Base-by-base conservation (phyloP, 1,284 basidiomycete species). In the Apiotrichum laibachii region DNA sequence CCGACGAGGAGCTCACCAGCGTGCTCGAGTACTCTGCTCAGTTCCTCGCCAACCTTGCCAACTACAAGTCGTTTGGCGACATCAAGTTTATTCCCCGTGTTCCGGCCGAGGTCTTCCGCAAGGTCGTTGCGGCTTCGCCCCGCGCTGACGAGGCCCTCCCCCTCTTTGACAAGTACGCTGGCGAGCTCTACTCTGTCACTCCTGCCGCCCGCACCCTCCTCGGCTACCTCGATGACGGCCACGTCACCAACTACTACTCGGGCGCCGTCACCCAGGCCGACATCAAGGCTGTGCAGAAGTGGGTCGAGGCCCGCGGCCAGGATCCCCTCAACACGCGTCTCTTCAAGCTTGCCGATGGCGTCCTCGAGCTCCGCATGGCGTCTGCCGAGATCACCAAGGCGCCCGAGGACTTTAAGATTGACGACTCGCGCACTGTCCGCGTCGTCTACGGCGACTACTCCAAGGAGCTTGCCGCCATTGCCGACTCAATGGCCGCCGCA, bases 401-500 rank as follows among this genome's bases (percentile, higher is more conserved):
- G 19, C 52, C 50, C 44, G 43, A 53, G 44, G 48, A 50, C 13
- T 43, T 37, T 18, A 43, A 56, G 46, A 50, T 60, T 42, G 52
- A 55, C 35, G 57, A 52, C 39, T 37, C 31, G 19, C 58, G 53
- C 42, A 55, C 48, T 26, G 40, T 63, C n/a, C 50, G 55, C 11
- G 33, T 63, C 31, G 55, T 55, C 7, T 56, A 61, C 50, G 63
- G 63, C 39, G 63, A 64, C 57, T 61, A 54, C 31, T 22, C 54
- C 19, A 21, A 16, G 6, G 55, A 51, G 47, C 50, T 64, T 49
- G 46, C 47, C 48, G 47, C 16, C 1, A 39, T 64, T 16, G 63
- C 60, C 18, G 52, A 59, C 13, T 52, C 56, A 49, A 39, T 57
- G 40, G 57, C 61, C 48, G 57, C 88, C 85, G 89, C 88, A 0